These are phyloP conservation scores for Backusella tuberculispora DNA, from an alignment of 192 early-diverging fungal species.

Conservation along the genomic window DNA sequence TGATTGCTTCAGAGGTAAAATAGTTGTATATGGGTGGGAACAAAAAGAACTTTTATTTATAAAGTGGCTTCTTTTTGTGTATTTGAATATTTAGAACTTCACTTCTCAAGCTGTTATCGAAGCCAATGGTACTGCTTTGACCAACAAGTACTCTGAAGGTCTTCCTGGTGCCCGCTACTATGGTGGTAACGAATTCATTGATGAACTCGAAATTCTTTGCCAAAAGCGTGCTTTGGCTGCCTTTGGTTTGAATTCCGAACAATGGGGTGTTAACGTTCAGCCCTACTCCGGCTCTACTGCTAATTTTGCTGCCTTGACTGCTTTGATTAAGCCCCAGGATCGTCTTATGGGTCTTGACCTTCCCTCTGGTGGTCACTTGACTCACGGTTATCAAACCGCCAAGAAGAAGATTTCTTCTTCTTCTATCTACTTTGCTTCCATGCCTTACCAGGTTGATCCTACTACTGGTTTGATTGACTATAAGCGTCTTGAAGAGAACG, in stretches of 20 bases:
- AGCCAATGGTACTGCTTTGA: constrained; percentile 98
- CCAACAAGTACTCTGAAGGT: constrained; percentile 99
- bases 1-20: constrained; percentile 96
- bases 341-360: constrained; percentile 99
- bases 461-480: constrained; percentile 93
- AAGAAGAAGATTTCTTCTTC: constrained; percentile 99
- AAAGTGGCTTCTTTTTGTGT: not conserved
- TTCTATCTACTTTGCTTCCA: constrained; percentile 99
- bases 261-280: constrained; percentile 99
- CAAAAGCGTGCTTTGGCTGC: constrained; percentile 93
- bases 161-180: constrained; percentile 99
- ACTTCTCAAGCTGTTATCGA: constrained; percentile 99
- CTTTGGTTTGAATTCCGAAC: constrained; percentile 81
- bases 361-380: constrained; percentile 99
- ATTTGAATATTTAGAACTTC: constrained; percentile 79
- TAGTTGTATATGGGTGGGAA: not conserved
- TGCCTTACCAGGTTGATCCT: constrained; percentile 95
- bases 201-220: constrained; percentile 95
- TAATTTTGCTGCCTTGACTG: constrained; percentile 98
- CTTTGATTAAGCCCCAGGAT: constrained; percentile 94
- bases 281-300: constrained; percentile 99
- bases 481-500: constrained; percentile 91
- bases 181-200: constrained; percentile 98
- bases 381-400: constrained; percentile 99
- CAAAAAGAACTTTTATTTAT: constrained; percentile 1